A percentile compares a stretch with the other conserved stretches of the same genome.
These are phyloP conservation scores for Ajuga reptans DNA, from an alignment of 305 asterid species.

Conservation along the genomic window DNA sequence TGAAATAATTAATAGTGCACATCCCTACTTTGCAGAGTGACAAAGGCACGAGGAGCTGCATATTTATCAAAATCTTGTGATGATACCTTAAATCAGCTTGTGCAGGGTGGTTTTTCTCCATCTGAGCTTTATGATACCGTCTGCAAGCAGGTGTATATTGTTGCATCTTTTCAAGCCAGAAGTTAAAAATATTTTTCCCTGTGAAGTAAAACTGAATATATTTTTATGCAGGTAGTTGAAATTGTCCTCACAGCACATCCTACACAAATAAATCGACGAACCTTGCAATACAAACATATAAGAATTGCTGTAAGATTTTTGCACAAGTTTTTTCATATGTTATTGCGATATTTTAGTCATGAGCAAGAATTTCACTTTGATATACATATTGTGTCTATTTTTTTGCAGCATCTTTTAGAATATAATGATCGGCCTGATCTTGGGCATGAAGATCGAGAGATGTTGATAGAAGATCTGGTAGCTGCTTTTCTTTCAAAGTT, in stretches of 20 bases:
- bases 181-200: neutral
- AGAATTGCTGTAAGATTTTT: slow-evolving; percentile 65
- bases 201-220: slow-evolving; percentile 7
- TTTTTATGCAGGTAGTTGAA: slow-evolving; percentile 67
- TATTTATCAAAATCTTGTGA: slow-evolving; percentile 78
- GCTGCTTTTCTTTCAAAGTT: slow-evolving; percentile 22
- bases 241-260: slow-evolving; percentile 99
- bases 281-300: slow-evolving; percentile 91
- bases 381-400: slow-evolving; percentile 5
- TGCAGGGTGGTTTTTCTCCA: slow-evolving; percentile 79
- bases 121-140: slow-evolving; percentile 74
- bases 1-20: slow-evolving; percentile 11
- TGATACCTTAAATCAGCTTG: slow-evolving; percentile 74
- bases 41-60: slow-evolving; percentile 52
- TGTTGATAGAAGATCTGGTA: slow-evolving; percentile 93
- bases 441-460: slow-evolving; percentile 78
- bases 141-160: slow-evolving; percentile 71
- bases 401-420: slow-evolving; percentile 82
- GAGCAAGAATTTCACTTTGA: slow-evolving; percentile 4
- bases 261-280: slow-evolving; percentile 87
- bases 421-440: slow-evolving; percentile 82
- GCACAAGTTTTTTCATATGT: neutral
- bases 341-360: neutral
- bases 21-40: slow-evolving; percentile 52
- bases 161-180: neutral